Evolutionary conservation across 1,139 yeast genomes (phyloP).

Genomic region (Geotrichum carabidarum): DNA sequence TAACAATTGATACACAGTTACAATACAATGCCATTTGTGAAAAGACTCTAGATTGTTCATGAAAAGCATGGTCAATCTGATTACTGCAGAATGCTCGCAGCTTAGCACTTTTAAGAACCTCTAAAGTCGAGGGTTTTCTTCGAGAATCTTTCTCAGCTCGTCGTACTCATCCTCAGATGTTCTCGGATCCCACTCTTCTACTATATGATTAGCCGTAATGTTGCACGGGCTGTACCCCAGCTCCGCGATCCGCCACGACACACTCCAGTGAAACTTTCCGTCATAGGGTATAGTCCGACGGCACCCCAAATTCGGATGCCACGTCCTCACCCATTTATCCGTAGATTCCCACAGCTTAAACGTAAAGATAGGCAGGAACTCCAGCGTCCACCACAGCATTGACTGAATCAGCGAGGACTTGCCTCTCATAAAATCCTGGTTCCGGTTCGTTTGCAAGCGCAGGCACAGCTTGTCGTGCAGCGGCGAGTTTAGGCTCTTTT

Average conservation of each 20-base stretch:
- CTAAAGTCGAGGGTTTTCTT: slow-evolving; percentile 9
- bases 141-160: slow-evolving; percentile 11
- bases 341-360: slow-evolving; percentile 46
- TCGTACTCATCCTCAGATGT: slow-evolving; percentile 1
- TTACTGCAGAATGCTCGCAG: no score
- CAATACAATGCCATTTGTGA: no score
- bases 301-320: slow-evolving; percentile 53
- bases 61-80: no score
- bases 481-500: slow-evolving; percentile 28
- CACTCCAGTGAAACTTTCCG: slow-evolving; percentile 57
- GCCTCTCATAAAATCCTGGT: not conserved
- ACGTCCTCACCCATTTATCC: slow-evolving; percentile 44
- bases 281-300: slow-evolving; percentile 45
- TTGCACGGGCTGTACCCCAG: slow-evolving; percentile 13
- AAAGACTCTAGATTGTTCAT: no score
- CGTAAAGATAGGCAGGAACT: slow-evolving; percentile 52
- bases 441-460: slow-evolving; percentile 4
- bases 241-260: slow-evolving; percentile 41
- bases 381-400: slow-evolving; percentile 55
- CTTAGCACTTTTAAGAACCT: not conserved
- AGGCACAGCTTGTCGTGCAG: slow-evolving; percentile 22
- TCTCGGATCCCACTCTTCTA: slow-evolving; percentile 1
- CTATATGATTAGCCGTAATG: not conserved
- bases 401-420: slow-evolving; percentile 1
- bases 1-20: no score